A percentile compares a stretch with the other conserved stretches of the same genome.
Conservation (phyloP, 176 grass and related monocot species). For the Carex scoparia region DNA sequence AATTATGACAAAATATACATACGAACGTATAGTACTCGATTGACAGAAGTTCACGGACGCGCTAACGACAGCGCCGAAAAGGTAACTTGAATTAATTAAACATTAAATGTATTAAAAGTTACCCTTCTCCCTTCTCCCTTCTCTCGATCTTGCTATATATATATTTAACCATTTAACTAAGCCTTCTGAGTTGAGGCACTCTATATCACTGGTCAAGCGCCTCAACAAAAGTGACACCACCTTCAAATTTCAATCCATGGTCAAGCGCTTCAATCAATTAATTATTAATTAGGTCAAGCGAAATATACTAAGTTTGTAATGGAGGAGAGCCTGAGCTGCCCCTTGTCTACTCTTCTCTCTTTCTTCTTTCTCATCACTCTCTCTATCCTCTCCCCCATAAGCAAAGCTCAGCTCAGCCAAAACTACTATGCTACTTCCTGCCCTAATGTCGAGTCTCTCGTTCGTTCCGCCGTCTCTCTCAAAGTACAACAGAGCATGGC, state of each 20-base stretch:
- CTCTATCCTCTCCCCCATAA: background rate
- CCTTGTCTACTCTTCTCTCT: background rate
- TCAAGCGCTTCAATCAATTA: too few relatives aligned
- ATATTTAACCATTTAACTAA: too few relatives aligned
- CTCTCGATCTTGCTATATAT: too few relatives aligned
- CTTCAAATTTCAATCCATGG: too few relatives aligned
- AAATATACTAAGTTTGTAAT: background rate
- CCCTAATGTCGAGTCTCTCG: conserved; percentile 55
- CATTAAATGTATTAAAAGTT: too few relatives aligned
- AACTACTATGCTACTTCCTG: conserved; percentile 62
- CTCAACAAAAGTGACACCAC: too few relatives aligned
- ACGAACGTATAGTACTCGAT: too few relatives aligned
- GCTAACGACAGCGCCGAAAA: background rate
- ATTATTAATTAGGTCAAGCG: too few relatives aligned
- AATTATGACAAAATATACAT: too few relatives aligned
- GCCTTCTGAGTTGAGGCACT: too few relatives aligned
- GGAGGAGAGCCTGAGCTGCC: background rate
- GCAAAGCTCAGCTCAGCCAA: conserved; percentile 44
- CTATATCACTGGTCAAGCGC: too few relatives aligned
- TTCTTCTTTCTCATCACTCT: conserved; percentile 5
- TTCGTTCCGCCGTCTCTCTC: conserved; percentile 54
- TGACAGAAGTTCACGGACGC: background rate
- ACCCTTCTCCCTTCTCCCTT: too few relatives aligned
- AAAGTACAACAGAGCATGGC: conserved; percentile 62
- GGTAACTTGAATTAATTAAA: background rate